A percentile compares a stretch with the other conserved stretches of the same genome.
phyloP scores from a whole-genome alignment of 2,329 filamentous ascomycete genomes.

The Aaosphaeria pasadenensis region DNA sequence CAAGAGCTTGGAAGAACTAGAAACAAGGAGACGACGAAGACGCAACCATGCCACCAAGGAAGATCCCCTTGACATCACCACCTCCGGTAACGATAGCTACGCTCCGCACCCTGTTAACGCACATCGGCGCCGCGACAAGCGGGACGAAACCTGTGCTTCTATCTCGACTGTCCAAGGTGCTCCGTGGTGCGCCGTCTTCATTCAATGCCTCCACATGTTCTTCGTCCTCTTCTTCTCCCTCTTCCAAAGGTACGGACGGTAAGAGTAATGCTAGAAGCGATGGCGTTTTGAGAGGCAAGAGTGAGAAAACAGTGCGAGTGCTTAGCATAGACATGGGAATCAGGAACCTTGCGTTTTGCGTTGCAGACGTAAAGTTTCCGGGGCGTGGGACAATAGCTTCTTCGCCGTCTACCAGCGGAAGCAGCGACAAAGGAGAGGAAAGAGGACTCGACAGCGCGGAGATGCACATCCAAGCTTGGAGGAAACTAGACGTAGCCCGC shows the following conservation, averaged over 20 bases:
- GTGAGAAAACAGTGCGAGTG: constrained; percentile 43
- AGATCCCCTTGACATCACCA: not conserved
- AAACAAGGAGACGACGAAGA: too few relatives aligned
- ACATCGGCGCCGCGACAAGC: constrained; percentile 57
- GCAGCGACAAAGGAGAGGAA: not conserved
- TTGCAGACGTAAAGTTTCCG: constrained; percentile 45
- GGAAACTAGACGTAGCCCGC: constrained; percentile 26
- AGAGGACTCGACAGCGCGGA: constrained; percentile 1
- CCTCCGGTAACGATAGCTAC: not conserved
- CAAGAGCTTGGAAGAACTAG: too few relatives aligned
- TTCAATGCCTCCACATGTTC: not conserved
- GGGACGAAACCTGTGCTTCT: constrained; percentile 59
- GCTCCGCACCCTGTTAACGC: constrained; percentile 58
- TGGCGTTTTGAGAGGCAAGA: not conserved
- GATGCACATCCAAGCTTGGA: constrained; percentile 29
- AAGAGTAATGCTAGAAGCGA: too few relatives aligned
- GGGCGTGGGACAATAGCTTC: not conserved
- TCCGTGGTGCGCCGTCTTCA: constrained; percentile 7
- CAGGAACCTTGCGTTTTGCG: constrained; percentile 73
- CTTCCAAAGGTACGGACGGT: too few relatives aligned
- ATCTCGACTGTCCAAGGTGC: constrained; percentile 47
- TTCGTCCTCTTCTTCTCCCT: too few relatives aligned
- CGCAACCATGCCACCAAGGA: too few relatives aligned
- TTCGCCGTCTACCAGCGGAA: not conserved
- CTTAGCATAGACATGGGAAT: constrained; percentile 85